phyloP scores from a whole-genome alignment of 495 filamentous ascomycete species.

The Aspergillus cristatus region DNA sequence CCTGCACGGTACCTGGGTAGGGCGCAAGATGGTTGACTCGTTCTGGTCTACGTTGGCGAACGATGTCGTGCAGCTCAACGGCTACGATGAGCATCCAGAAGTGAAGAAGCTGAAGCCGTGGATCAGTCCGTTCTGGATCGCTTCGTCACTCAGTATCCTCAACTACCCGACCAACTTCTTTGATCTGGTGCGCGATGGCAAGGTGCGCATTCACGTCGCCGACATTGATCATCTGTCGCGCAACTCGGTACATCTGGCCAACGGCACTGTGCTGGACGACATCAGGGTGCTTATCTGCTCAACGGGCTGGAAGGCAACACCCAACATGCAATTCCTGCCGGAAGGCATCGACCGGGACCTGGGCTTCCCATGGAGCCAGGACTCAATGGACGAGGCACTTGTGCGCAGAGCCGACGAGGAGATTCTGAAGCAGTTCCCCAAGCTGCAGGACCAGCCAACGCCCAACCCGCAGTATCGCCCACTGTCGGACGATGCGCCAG shows the following conservation, averaged over 20 bases:
- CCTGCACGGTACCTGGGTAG: slow-evolving; percentile 58
- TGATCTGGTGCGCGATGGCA: slow-evolving; percentile 47
- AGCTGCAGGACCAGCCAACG: slow-evolving; percentile 38
- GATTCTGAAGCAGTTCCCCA: slow-evolving; percentile 59
- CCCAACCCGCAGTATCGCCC: slow-evolving; percentile 22
- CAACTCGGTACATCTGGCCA: slow-evolving; percentile 44
- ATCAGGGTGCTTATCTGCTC: slow-evolving; percentile 56
- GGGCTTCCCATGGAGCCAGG: slow-evolving; percentile 27
- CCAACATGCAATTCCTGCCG: slow-evolving; percentile 55
- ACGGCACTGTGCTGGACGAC: slow-evolving; percentile 40
- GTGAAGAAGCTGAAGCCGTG: slow-evolving; percentile 56
- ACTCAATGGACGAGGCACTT: slow-evolving; percentile 18
- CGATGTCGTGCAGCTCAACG: slow-evolving; percentile 50
- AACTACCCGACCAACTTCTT: slow-evolving; percentile 63
- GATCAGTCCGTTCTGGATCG: slow-evolving; percentile 55
- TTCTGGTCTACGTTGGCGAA: slow-evolving; percentile 59
- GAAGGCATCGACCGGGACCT: slow-evolving; percentile 31
- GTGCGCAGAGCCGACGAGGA: slow-evolving; percentile 49
- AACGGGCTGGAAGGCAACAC: slow-evolving; percentile 59
- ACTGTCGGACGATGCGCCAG: slow-evolving; percentile 20
- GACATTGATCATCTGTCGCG: slow-evolving; percentile 46
- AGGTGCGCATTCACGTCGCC: slow-evolving; percentile 52
- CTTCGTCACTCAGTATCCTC: slow-evolving; percentile 52
- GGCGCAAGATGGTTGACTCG: slow-evolving; percentile 54
- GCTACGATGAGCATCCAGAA: slow-evolving; percentile 52